Conservation (phyloP, 441 rosid species). For the Hypseocharis bilobata region DNA sequence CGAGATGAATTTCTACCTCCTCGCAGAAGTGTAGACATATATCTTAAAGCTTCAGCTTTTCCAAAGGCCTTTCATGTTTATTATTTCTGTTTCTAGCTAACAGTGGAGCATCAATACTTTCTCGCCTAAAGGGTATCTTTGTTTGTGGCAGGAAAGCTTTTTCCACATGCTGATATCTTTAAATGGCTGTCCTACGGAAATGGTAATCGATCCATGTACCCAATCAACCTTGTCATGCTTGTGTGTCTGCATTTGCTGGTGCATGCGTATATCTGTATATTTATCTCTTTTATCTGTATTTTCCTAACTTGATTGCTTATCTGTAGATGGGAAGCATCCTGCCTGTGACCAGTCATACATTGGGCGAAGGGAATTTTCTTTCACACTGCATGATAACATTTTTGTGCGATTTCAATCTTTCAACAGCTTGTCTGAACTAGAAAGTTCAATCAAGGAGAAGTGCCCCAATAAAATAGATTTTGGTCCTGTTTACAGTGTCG, state of each 20-base stretch:
- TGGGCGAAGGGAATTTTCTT: constrained; percentile 76
- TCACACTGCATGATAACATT: constrained; percentile 64
- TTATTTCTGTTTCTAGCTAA: background rate
- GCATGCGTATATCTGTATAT: background rate
- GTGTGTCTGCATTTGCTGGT: background rate
- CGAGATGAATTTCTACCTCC: background rate
- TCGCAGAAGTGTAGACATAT: background rate
- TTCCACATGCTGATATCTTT: constrained; percentile 54
- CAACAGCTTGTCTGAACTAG: constrained; percentile 46
- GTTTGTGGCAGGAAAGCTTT: constrained; percentile 48
- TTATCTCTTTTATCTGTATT: background rate
- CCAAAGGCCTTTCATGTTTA: background rate
- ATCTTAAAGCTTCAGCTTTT: background rate
- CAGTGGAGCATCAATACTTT: background rate
- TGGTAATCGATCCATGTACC: constrained; percentile 27
- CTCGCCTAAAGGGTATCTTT: background rate
- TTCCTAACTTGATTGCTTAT: constrained; percentile 15
- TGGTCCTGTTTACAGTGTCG: constrained; percentile 79
- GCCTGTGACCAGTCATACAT: constrained; percentile 68
- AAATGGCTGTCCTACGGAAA: constrained; percentile 66
- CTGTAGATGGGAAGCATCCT: constrained; percentile 85
- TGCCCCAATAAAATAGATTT: constrained; percentile 81
- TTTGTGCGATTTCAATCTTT: constrained; percentile 68
- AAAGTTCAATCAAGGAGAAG: constrained; percentile 47
- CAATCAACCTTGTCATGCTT: background rate